Percentiles rank a stretch among this genome's conserved stretches.
Evolutionary conservation across 345 rosid genomes (phyloP).

Genomic region (Eucalyptus sideroxylon): DNA sequence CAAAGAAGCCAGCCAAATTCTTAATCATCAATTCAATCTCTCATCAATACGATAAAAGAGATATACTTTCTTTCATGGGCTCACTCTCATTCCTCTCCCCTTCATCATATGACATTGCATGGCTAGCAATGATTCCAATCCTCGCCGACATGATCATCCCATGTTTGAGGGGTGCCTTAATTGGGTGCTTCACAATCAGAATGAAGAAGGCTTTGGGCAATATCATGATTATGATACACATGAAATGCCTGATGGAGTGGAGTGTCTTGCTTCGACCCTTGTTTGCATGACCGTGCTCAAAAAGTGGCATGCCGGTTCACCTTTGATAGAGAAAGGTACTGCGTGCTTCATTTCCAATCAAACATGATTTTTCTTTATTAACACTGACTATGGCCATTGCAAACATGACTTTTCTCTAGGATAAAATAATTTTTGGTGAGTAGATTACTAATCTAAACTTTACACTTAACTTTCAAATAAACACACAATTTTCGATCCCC

Average conservation of each 20-base stretch:
- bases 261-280: slow-evolving; percentile 31
- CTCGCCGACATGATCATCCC: slow-evolving; percentile 2
- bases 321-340: slow-evolving; percentile 18
- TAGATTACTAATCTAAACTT: not conserved
- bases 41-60: slow-evolving; percentile 15
- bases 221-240: slow-evolving; percentile 5
- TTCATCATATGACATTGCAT: slow-evolving; percentile 47
- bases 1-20: too few species aligned
- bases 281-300: slow-evolving; percentile 47
- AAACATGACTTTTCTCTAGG: not conserved
- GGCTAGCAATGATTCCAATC: slow-evolving; percentile 37
- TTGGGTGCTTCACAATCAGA: slow-evolving; percentile 49
- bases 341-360: not conserved
- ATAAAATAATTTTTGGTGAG: not conserved
- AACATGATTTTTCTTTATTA: not conserved
- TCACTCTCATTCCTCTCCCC: slow-evolving; percentile 20
- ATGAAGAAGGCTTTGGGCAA: slow-evolving; percentile 37
- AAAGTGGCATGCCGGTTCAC: slow-evolving; percentile 20
- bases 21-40: not conserved
- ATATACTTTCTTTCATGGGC: not conserved
- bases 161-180: slow-evolving; percentile 40
- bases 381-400: not conserved
- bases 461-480: not conserved
- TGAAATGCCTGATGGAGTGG: not conserved
- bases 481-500: not conserved